These are phyloP conservation scores for Pseudotsuga menziesii DNA, from an alignment of 75 land plant genomes.

Conservation along the genomic window DNA sequence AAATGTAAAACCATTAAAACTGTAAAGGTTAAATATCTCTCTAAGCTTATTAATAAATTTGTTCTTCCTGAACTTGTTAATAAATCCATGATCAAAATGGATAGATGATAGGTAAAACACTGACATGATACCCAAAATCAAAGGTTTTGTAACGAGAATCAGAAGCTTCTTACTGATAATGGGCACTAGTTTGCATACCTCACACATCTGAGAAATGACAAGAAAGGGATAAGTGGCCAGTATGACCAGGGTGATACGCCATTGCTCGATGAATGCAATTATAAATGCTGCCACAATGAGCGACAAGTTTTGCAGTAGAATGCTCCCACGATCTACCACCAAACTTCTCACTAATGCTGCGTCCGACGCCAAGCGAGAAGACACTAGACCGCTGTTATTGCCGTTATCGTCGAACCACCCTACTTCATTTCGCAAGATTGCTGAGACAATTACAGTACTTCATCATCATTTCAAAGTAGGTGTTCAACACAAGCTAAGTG, in stretches of 20 bases:
- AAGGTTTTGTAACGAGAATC: background rate
- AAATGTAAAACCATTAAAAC: no score
- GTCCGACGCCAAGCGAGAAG: constrained; percentile 81
- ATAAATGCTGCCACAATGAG: constrained; percentile 61
- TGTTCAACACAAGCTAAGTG: no score
- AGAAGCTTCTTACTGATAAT: background rate
- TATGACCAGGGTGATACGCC: constrained; percentile 81
- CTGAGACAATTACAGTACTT: constrained; percentile 28
- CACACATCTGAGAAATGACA: constrained; percentile 73
- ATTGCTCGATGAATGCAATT: constrained; percentile 82
- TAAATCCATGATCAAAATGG: background rate
- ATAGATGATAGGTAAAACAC: background rate
- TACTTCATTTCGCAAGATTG: constrained; percentile 82
- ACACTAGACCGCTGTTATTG: constrained; percentile 70
- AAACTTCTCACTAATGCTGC: constrained; percentile 75
- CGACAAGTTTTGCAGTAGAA: constrained; percentile 77
- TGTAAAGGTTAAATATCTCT: no score
- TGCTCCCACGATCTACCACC: constrained; percentile 70
- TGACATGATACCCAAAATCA: background rate
- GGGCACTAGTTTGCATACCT: constrained; percentile 40
- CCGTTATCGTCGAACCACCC: constrained; percentile 86
- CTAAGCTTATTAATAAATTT: no score
- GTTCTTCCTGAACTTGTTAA: no score
- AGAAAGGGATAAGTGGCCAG: constrained; percentile 77
- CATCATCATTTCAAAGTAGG: no score